phyloP scores from a whole-genome alignment of 73 alveolate species.

The Breviolum minutum region DNA sequence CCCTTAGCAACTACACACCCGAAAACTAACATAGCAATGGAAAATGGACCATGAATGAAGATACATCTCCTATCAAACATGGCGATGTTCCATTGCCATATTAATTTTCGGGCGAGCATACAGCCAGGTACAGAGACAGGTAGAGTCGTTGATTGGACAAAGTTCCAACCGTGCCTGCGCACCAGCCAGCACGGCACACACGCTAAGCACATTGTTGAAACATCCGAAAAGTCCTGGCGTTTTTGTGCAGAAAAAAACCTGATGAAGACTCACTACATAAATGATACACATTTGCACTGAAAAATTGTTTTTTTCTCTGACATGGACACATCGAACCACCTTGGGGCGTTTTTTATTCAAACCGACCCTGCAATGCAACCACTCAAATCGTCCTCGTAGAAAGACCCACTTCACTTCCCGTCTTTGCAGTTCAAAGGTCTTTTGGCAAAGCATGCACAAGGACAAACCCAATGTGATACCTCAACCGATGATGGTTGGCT shows the following conservation, averaged over 20 bases:
- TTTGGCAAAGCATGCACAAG: constrained; percentile 16
- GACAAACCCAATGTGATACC: constrained; percentile 19
- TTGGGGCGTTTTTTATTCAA: background rate
- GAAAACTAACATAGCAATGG: too few species aligned
- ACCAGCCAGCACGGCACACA: background rate
- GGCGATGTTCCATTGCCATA: too few species aligned
- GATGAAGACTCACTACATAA: too few species aligned
- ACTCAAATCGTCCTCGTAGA: background rate
- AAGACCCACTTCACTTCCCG: constrained; percentile 62
- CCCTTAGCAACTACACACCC: too few species aligned
- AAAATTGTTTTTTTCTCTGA: background rate
- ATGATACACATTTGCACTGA: too few species aligned
- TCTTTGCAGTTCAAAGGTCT: background rate
- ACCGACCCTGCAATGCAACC: background rate
- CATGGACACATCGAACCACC: background rate
- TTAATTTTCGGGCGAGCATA: too few species aligned
- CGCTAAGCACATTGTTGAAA: background rate
- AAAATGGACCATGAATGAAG: too few species aligned
- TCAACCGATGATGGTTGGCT: background rate
- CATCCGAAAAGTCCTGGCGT: background rate
- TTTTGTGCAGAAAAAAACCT: too few species aligned
- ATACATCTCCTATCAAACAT: too few species aligned
- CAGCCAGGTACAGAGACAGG: too few species aligned
- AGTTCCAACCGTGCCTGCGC: background rate
- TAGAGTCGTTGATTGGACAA: background rate